Evolutionary conservation across 768 basidiomycete genomes (phyloP).

Genomic region (Boletus rubescentipes): DNA sequence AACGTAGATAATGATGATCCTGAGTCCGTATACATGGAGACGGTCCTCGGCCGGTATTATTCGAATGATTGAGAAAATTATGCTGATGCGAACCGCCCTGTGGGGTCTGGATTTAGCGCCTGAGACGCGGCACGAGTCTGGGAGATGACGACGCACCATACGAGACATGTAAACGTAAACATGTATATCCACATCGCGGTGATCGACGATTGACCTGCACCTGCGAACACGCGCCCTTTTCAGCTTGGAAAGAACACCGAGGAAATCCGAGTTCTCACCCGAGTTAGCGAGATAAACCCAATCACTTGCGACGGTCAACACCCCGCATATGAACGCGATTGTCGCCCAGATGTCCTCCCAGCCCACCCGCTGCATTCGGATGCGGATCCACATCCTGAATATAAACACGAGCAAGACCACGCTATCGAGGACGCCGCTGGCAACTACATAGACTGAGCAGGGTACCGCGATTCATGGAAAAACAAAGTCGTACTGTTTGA

Average conservation of each 20-base stretch:
- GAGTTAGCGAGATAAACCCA: slow-evolving; percentile 9
- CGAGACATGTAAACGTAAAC: slow-evolving; percentile 4
- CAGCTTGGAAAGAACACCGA: background rate
- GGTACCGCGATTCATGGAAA: background rate
- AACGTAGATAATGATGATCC: slow-evolving; percentile 10
- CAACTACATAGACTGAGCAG: slow-evolving; percentile 1
- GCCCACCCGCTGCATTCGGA: slow-evolving; percentile 18
- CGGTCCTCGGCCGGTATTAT: slow-evolving; percentile 12
- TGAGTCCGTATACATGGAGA: slow-evolving; percentile 7
- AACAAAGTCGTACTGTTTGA: background rate
- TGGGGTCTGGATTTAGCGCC: background rate
- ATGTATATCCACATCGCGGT: slow-evolving; percentile 16
- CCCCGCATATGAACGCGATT: slow-evolving; percentile 15
- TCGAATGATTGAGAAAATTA: slow-evolving; percentile 19
- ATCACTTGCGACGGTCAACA: background rate
- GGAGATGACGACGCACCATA: slow-evolving; percentile 19
- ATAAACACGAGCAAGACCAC: slow-evolving; percentile 11
- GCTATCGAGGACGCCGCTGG: slow-evolving; percentile 2
- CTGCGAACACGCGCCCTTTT: background rate
- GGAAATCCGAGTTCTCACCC: slow-evolving; percentile 1
- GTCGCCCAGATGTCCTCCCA: slow-evolving; percentile 24
- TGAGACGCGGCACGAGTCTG: background rate
- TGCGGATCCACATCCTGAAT: slow-evolving; percentile 22
- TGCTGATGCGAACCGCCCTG: slow-evolving; percentile 25
- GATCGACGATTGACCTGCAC: background rate